These are phyloP conservation scores for Dipteronia sinensis DNA, from an alignment of 345 rosid genomes.

Conservation along the genomic window DNA sequence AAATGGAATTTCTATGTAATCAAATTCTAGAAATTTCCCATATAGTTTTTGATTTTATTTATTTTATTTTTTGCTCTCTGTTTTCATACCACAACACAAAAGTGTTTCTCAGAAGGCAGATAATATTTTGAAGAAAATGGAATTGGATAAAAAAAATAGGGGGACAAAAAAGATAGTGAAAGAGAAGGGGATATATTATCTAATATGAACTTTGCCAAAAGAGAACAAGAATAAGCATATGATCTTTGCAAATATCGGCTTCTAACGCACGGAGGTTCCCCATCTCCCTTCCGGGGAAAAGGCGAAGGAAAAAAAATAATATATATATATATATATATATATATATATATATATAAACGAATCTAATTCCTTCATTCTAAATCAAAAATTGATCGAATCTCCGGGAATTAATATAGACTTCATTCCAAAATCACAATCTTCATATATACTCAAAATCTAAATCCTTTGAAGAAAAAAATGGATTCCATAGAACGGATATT, in stretches of 20 bases:
- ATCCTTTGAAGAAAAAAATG: constrained; percentile 7
- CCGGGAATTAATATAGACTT: constrained; percentile 1
- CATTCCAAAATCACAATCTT: constrained; percentile 29
- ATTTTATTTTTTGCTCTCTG: background rate
- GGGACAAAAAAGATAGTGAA: background rate
- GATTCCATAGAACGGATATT: constrained; percentile 35
- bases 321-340: no score
- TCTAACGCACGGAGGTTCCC: constrained; percentile 21
- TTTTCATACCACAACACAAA: constrained; percentile 3
- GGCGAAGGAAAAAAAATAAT: no score
- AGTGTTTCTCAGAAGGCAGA: constrained; percentile 24
- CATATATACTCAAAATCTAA: constrained; percentile 24
- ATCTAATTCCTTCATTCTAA: constrained; percentile 40
- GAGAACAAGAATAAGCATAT: constrained; percentile 42
- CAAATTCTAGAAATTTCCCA: constrained; percentile 17
- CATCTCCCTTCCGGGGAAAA: background rate
- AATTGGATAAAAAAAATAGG: constrained; percentile 9
- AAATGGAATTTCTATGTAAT: constrained; percentile 7
- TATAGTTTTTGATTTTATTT: background rate
- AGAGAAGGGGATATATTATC: background rate
- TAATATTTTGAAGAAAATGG: constrained; percentile 26
- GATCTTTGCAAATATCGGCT: constrained; percentile 30
- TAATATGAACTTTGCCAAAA: constrained; percentile 25
- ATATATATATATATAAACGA: constrained; percentile 15
- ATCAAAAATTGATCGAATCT: constrained; percentile 32